Evolutionary conservation across 306 rosid genomes (phyloP).

Genomic region (Prunus padus): DNA sequence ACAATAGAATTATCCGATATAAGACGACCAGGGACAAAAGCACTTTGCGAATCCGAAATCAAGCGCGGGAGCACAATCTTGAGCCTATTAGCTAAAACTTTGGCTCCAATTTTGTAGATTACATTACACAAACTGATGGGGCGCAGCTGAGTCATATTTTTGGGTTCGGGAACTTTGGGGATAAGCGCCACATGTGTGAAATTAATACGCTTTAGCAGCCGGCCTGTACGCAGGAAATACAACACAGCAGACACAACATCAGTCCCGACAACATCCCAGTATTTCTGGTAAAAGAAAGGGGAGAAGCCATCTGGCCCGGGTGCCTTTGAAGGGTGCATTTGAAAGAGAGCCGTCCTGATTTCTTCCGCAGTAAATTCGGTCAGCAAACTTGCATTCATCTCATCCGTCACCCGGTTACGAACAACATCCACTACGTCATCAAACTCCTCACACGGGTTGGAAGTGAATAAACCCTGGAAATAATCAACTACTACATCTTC

Average conservation of each 20-base stretch:
- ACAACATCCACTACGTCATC: no score
- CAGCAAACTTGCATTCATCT: no score
- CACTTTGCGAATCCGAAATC: neutral
- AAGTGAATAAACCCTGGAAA: no score
- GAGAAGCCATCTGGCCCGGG: neutral
- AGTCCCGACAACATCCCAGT: neutral
- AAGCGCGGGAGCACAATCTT: neutral
- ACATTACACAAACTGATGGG: neutral
- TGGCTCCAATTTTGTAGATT: neutral
- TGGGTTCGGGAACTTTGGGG: neutral
- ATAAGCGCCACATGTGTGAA: neutral
- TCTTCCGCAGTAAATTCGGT: neutral
- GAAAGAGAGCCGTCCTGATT: neutral
- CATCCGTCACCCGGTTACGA: no score
- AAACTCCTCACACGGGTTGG: no score
- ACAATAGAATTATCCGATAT: neutral
- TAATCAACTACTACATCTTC: no score
- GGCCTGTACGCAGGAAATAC: neutral
- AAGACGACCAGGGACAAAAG: neutral
- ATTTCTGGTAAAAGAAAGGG: neutral
- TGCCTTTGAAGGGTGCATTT: neutral
- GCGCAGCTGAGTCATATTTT: neutral
- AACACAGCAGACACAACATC: neutral
- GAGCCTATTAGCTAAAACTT: neutral
- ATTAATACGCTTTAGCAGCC: fast-evolving